Evolutionary conservation across 192 early-diverging fungal species (phyloP), one percentile per base, ranked within the genome.

Genomic region (Chytriomyces hyalinus): DNA sequence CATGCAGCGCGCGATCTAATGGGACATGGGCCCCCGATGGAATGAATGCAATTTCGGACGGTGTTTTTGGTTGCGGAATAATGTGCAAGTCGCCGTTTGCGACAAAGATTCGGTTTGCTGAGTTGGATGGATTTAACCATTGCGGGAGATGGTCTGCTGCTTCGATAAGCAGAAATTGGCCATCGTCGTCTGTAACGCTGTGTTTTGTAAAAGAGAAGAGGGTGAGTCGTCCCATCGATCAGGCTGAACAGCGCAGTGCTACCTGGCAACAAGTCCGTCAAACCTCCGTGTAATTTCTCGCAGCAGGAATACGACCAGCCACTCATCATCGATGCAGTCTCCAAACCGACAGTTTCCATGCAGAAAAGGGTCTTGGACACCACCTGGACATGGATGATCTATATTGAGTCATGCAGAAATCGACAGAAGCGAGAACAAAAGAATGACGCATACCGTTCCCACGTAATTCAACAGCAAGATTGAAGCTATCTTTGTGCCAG

Each of bases 271-370:
- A 11, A 87, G 69, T 22, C 68, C 68, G n/a, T 80, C 77, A 62
- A 90, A 91, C 48, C 81, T 49, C 51, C 81, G 81, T 0, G 92
- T 88, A 17, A 95, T 89, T 65, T 93, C 83, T 22, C 81, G 80
- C 45, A 98, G 82, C 6, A 98, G 63, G 77, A 83, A 94, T 0
- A 96, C 95, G 26, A 94, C 87, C 57, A 97, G 87, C 97, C 97
- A 98, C 81, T 97, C 96, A 81, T 98, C 97, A 65, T 94, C 92
- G n/a, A 98, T 77, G 15, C 91, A 92, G 75, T 98, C 97, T 0
- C 94, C 92, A 65, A 92, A 91, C 5, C 85, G 82, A 1, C 90
- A 87, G 11, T 75, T 74, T 4, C 93, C 93, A 17, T 57, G 45
- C 26, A 83, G 43, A 50, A 49, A 70, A 8, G 78, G 64, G 13